Conservation (phyloP, 169 alveolate species). For the Plasmodium berghei region DNA sequence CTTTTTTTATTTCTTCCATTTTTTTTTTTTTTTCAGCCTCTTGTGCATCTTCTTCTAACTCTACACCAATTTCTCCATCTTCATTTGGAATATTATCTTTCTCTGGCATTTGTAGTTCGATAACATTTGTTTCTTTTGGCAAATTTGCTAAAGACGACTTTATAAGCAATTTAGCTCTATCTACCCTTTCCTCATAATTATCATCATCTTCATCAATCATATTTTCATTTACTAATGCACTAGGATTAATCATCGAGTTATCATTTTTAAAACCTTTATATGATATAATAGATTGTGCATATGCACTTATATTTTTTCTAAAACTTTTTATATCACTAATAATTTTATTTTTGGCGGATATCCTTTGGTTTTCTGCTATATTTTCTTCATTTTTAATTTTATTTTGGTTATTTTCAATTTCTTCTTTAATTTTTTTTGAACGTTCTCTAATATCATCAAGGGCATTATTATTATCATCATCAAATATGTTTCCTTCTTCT, state of each 20-base stretch:
- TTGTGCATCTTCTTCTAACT: conserved; percentile 52
- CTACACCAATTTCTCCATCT: conserved; percentile 18
- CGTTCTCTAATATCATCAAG: conserved; percentile 10
- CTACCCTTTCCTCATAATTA: conserved; percentile 80
- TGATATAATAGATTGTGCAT: conserved; percentile 56
- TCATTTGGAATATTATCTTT: conserved; percentile 10
- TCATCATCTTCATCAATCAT: conserved; percentile 48
- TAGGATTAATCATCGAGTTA: conserved; percentile 17
- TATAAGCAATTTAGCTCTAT: conserved; percentile 84
- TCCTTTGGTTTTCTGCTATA: conserved; percentile 2
- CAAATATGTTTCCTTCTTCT: no score
- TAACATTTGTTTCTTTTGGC: conserved; percentile 81
- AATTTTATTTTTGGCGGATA: conserved; percentile 29
- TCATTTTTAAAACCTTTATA: conserved; percentile 26
- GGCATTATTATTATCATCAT: conserved; percentile 16
- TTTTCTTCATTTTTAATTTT: conserved; percentile 1
- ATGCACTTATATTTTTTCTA: conserved; percentile 35
- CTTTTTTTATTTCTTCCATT: conserved; percentile 26
- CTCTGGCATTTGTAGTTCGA: conserved; percentile 78
- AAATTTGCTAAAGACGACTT: conserved; percentile 83
- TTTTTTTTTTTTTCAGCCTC: conserved; percentile 43
- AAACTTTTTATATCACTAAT: conserved; percentile 60
- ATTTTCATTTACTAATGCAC: conserved; percentile 31
- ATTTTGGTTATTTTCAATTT: conserved; percentile 21
- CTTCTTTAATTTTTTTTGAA: conserved; percentile 31